Conservation (phyloP, 768 basidiomycete species). For the Mycena rebaudengoi region DNA sequence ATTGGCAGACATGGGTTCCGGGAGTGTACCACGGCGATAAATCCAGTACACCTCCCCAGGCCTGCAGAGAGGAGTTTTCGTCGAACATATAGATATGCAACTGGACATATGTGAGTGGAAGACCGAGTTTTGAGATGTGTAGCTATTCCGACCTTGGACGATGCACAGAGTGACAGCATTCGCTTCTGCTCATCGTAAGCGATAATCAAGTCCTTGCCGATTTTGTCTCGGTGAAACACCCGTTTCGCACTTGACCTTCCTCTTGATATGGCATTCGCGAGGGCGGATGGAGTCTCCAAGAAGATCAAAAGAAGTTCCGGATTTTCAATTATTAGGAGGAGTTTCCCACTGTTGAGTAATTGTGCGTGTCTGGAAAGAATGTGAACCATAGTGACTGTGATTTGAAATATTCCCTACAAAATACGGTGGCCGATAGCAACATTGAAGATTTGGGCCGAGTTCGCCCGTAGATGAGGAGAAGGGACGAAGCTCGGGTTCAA, state of each 20-base stretch:
- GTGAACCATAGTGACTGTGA: not conserved
- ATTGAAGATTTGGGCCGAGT: constrained; percentile 36
- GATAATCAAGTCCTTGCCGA: constrained; percentile 53
- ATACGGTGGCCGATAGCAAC: constrained; percentile 34
- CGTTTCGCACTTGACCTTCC: constrained; percentile 34
- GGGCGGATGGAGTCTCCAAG: constrained; percentile 40
- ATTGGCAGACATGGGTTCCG: constrained; percentile 37
- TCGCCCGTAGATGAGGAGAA: constrained; percentile 33
- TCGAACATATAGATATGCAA: constrained; percentile 59
- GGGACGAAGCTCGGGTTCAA: constrained; percentile 43
- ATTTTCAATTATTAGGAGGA: constrained; percentile 53
- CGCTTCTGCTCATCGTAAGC: constrained; percentile 63
- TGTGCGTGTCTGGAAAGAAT: constrained; percentile 38
- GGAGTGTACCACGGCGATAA: constrained; percentile 53
- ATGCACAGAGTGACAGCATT: constrained; percentile 54
- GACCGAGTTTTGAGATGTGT: not conserved
- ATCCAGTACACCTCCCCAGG: constrained; percentile 48
- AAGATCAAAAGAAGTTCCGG: constrained; percentile 46
- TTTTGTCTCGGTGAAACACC: constrained; percentile 51
- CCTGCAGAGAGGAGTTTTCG: constrained; percentile 53
- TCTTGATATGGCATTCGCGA: constrained; percentile 42
- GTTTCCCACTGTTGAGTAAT: constrained; percentile 48
- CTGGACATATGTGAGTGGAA: constrained; percentile 15
- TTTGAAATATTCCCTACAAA: constrained; percentile 36
- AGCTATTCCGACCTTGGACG: constrained; percentile 47